Base-by-base conservation (phyloP, 306 rosid species). In the Arachis hypogaea region DNA sequence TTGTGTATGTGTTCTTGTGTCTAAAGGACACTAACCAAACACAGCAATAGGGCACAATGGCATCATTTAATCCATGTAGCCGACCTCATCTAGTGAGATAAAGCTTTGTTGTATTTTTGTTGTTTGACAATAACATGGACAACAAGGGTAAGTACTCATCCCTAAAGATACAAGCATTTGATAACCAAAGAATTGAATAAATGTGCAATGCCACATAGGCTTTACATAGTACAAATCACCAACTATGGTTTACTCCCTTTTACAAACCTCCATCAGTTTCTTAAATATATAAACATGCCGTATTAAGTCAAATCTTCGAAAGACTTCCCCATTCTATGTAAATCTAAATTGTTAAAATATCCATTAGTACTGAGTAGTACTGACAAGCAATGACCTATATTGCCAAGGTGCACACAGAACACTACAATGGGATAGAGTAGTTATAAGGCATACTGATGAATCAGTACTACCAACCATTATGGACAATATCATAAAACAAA, bases 261-360 rank as follows among this genome's bases (percentile, higher is more conserved):
- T 7, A 69, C 49, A 18, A 54, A 11, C 33, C 30, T 71, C 57
- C 2, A 22, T 58, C 57, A 43, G 46, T 22, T 71, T 71, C 66
- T 61, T 61, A 4, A 38, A 22, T 11, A 42, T 49, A 43, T 57
- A 5, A 56, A 11, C 64, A 57, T 10, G 43, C 9, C 55, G 16
- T 9, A n/a, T 11, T 11, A 11, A 45, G 63, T 61, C 60, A 28
- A 18, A 16, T 41, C 45, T 49, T 36, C 38, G 7, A 16, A 29
- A 62, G 76, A 62, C 40, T 52, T 9, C 50, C 40, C 38, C 42
- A 69, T 42, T 42, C 16, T 7, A 62, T 69, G 44, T 29, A 80
- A 45, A 10, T 44, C 66, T 72, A 63, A 69, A 72, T 63, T 66
- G 54, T 9, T 64, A 40, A 64, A 80, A 40, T 57, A 47, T 73